Conservation (phyloP, 139 green algal genomes). For the Chlamydomonas applanata region DNA sequence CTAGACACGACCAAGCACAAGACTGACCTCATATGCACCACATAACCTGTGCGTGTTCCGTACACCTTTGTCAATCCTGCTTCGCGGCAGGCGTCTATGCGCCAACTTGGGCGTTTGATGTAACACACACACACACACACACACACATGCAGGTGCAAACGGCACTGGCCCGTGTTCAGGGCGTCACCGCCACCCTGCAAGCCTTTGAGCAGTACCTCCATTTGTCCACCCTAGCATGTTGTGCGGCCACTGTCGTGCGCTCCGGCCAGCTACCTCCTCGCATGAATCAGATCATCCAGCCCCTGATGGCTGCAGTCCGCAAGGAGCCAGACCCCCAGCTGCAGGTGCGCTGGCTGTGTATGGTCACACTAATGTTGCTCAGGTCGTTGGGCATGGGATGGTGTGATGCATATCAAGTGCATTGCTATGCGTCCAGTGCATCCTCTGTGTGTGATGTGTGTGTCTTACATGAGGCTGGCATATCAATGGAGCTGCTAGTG, state of each 20-base stretch:
- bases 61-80: too few relatives aligned
- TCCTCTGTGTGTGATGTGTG: too few relatives aligned
- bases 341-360: conserved; percentile 49
- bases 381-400: too few relatives aligned
- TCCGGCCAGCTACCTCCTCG: conserved; percentile 71
- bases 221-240: conserved; percentile 32
- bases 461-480: too few relatives aligned
- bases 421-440: too few relatives aligned
- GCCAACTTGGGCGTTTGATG: too few relatives aligned
- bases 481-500: too few relatives aligned
- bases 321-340: conserved; percentile 67
- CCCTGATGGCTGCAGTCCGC: conserved; percentile 82
- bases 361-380: too few relatives aligned
- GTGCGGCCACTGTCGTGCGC: conserved; percentile 65
- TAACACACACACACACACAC: too few relatives aligned
- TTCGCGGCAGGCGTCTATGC: too few relatives aligned
- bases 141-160: background rate
- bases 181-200: conserved; percentile 8
- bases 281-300: conserved; percentile 91
- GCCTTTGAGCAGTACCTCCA: conserved; percentile 58
- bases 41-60: background rate
- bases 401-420: too few relatives aligned
- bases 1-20: too few relatives aligned
- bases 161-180: background rate
- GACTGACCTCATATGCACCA: background rate